Base-by-base conservation (phyloP, 768 basidiomycete genomes). In the Boletus pseudo-olivaceus region DNA sequence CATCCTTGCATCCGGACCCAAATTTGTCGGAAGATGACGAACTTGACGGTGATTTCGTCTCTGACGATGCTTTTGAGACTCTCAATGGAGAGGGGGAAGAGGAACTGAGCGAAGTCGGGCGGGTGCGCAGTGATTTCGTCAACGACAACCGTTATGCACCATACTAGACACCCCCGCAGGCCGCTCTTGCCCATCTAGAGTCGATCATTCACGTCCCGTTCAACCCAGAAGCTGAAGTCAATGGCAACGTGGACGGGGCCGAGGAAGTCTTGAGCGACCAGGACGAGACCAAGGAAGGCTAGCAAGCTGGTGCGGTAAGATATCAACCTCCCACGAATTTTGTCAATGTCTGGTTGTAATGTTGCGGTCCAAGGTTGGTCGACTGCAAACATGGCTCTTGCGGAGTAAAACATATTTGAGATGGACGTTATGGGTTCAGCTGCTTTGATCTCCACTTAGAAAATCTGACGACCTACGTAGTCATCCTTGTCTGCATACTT, bases 61-160 rank as follows among this genome's bases (percentile, higher is more conserved):
- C 86, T 62, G 62, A 76, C 7, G 73, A 75, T 32, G 60, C 49
- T 11, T 77, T 80, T 53, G 74, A 77, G 55, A 74, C 76, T 1
- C 87, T 90, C 67, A 78, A 76, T 5, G 73, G 75, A 4, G 78
- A 79, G 44, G 84, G 78, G 51, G 79, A 74, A 20, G 76, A 91
- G 63, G 89, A 93, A 72, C 80, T 93, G 60, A 89, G 85, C 70
- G 85, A 87, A 75, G 88, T 87, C 60, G 93, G 93, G 76, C 84
- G 89, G 87, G 90, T 93, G 86, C 89, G 93, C 88, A 90, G 85
- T 71, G 82, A 88, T 88, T 88, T 88, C 71, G 65, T 80, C 73
- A 85, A 85, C 76, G 72, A 85, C 77, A 79, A 73, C 67, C 88
- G 92, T 72, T 93, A 77, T 74, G 76, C 82, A 54, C 93, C 93